Evolutionary conservation across 495 filamentous ascomycete genomes (phyloP), one percentile per base, ranked within the genome.

Genomic region (Xylaria venustula): DNA sequence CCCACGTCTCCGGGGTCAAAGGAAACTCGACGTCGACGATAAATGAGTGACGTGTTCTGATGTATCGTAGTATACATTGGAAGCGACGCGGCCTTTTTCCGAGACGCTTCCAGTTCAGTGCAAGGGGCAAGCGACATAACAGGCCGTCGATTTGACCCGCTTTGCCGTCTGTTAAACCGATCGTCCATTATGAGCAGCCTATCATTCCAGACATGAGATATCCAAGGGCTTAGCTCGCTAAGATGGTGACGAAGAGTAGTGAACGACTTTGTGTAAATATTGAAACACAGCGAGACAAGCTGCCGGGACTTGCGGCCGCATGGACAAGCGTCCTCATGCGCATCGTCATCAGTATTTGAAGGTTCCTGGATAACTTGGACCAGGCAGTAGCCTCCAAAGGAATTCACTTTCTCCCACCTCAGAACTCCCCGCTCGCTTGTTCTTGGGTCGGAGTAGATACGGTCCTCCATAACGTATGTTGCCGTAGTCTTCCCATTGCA

Each of bases 211-310:
- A 71, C 56, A 49, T 69, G 66, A 7, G 40, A 67, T 20, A 63
- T 56, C 30, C 56, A 57, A 47, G 64, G 50, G 23, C 44, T 46
- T 4, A 58, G 56, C 23, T 55, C 64, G 26, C 58, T 58, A 23
- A 69, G 57, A 23, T 67, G 68, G 41, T 71, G 67, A 1, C 60
- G 60, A 15, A 67, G 53, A 6, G 62, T 19, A 5, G 45, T 64
- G 55, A 71, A 69, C 20, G 64, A 20, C 40, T 69, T 71, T 3
- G 66, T 71, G 60, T 71, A 67, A 26, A 71, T 69, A 23, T 71
- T 71, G 49, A 71, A 71, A 52, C 69, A 71, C 7, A 71, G 57
- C 2, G 69, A 63, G 51, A 65, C 54, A 23, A 71, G 64, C 34
- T 52, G 57, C n/a, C 64, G 56, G 11, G 47, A 53, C 32, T 42